Percentiles rank a stretch among this genome's conserved stretches.
These are phyloP conservation scores for Cryptosporidium ubiquitum DNA, from an alignment of 169 alveolate species.

Conservation along the genomic window DNA sequence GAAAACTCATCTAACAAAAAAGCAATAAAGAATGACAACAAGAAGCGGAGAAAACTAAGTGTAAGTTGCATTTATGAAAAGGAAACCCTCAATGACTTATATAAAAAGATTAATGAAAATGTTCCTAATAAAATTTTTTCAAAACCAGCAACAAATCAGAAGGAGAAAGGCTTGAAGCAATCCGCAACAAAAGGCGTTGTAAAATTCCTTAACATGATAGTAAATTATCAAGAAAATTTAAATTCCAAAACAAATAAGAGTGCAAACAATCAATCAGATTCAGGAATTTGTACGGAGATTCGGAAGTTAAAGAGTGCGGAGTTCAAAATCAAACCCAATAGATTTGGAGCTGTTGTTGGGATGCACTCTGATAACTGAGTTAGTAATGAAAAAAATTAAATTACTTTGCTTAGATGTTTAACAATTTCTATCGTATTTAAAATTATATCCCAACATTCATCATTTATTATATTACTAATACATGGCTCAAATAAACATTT, in stretches of 20 bases:
- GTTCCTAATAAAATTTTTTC: not conserved
- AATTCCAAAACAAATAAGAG: not conserved
- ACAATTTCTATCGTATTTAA: not conserved
- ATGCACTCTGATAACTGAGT: not conserved
- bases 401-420: not conserved
- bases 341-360: slow-evolving; percentile 44
- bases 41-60: not conserved
- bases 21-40: not conserved
- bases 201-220: slow-evolving; percentile 51
- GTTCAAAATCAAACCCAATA: slow-evolving; percentile 1
- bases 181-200: slow-evolving; percentile 68
- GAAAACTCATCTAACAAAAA: not conserved
- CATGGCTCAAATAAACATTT: not conserved
- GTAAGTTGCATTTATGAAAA: not conserved
- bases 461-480: not conserved
- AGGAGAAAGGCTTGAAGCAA: slow-evolving; percentile 13
- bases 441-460: slow-evolving; percentile 56
- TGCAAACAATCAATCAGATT: too few species aligned
- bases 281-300: not conserved
- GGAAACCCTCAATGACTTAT: not conserved
- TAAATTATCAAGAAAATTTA: slow-evolving; percentile 12
- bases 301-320: not conserved
- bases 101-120: not conserved
- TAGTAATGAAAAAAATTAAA: not conserved
- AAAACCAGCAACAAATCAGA: slow-evolving; percentile 11